Evolutionary conservation across 164 flowering plant species (phyloP).

Genomic region (Vitis amurensis): DNA sequence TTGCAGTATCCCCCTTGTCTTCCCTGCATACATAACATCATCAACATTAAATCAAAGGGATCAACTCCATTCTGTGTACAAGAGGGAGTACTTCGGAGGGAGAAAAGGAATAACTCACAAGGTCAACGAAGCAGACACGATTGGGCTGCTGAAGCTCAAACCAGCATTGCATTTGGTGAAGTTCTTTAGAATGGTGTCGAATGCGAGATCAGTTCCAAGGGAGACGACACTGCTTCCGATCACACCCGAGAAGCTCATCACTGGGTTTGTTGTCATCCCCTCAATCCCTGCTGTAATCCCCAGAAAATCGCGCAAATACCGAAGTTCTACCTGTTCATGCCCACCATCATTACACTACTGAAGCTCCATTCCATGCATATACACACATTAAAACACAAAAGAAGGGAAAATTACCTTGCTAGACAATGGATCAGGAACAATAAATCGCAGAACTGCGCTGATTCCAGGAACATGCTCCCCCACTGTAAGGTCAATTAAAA

Average conservation of each 20-base stretch:
- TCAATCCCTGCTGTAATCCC: slow-evolving; percentile 35
- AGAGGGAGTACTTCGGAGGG: not conserved
- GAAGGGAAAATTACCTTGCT: slow-evolving; percentile 13
- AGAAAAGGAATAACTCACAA: slow-evolving; percentile 20
- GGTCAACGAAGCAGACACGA: slow-evolving; percentile 33
- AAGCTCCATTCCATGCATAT: too few species aligned
- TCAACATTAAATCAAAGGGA: too few species aligned
- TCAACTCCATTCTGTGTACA: not conserved
- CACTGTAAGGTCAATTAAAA: slow-evolving; percentile 4
- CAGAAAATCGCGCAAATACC: slow-evolving; percentile 36
- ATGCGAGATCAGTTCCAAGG: slow-evolving; percentile 34
- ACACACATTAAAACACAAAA: not conserved
- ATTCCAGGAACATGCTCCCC: slow-evolving; percentile 24
- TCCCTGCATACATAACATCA: slow-evolving; percentile 24
- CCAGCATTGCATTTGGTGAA: slow-evolving; percentile 39
- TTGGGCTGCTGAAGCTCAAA: slow-evolving; percentile 28
- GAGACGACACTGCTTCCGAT: slow-evolving; percentile 28
- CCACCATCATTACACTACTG: not conserved
- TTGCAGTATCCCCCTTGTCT: slow-evolving; percentile 31
- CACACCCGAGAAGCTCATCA: slow-evolving; percentile 36
- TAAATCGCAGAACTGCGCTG: slow-evolving; percentile 7
- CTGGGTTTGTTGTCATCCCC: slow-evolving; percentile 33
- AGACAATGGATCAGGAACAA: slow-evolving; percentile 10
- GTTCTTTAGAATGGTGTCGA: slow-evolving; percentile 26
- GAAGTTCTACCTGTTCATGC: slow-evolving; percentile 34